Evolutionary conservation across 1,284 basidiomycete genomes (phyloP).

Genomic region (Microbotryum silenes-acaulis): DNA sequence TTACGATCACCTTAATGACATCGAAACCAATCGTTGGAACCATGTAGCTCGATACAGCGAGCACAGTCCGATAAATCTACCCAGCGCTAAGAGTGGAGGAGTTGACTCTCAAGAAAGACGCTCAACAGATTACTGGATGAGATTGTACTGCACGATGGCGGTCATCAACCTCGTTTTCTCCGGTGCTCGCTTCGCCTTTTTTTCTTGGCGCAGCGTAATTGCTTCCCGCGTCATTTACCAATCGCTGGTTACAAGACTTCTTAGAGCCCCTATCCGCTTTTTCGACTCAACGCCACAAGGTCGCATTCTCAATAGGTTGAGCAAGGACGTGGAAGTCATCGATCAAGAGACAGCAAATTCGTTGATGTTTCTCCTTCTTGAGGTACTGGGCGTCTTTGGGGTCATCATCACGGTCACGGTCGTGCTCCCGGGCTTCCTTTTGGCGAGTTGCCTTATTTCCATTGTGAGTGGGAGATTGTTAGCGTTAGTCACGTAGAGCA

Average conservation of each 20-base stretch:
- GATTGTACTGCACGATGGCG: slow-evolving; percentile 26
- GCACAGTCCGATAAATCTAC: no score
- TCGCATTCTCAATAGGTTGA: slow-evolving; percentile 48
- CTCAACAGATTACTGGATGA: slow-evolving; percentile 30
- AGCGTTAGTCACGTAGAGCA: no score
- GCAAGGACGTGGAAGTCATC: slow-evolving; percentile 42
- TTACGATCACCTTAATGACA: slow-evolving; percentile 24
- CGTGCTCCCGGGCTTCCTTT: slow-evolving; percentile 40
- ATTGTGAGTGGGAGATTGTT: slow-evolving; percentile 10
- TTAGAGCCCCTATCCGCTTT: slow-evolving; percentile 32
- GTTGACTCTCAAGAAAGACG: no score
- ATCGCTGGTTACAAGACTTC: slow-evolving; percentile 23
- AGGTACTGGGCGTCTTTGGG: slow-evolving; percentile 7
- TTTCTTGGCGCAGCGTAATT: slow-evolving; percentile 25
- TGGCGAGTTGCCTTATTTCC: slow-evolving; percentile 42
- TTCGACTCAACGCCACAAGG: slow-evolving; percentile 40
- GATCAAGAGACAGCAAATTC: slow-evolving; percentile 43
- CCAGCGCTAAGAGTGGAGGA: no score
- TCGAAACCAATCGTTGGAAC: background rate
- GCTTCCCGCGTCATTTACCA: slow-evolving; percentile 28
- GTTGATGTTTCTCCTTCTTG: slow-evolving; percentile 16
- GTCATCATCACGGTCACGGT: slow-evolving; percentile 34
- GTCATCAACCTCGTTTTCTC: slow-evolving; percentile 19
- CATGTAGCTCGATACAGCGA: no score
- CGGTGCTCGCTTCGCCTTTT: slow-evolving; percentile 19